Percentiles rank a stretch among this genome's conserved stretches.
Evolutionary conservation across 2,329 filamentous ascomycete genomes (phyloP).

Genomic region (Ophiocordyceps australis): DNA sequence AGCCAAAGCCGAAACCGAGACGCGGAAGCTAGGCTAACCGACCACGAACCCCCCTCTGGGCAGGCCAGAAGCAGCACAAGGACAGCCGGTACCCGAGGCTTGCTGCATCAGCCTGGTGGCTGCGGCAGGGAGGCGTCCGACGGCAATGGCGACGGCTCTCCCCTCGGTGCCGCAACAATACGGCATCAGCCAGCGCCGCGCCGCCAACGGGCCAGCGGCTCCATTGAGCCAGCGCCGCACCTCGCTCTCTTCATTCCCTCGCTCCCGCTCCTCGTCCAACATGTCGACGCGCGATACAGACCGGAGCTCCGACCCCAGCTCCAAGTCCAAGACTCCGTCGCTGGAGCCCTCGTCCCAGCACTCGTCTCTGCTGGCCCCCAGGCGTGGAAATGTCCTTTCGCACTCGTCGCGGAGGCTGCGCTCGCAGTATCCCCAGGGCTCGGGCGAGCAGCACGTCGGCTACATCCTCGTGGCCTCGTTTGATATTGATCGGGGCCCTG

Average conservation of each 20-base stretch:
- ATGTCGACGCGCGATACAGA: slow-evolving; percentile 36
- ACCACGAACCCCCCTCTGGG: no score
- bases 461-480: slow-evolving; percentile 97
- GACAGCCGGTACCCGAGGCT: no score
- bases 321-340: slow-evolving; percentile 40
- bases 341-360: slow-evolving; percentile 42
- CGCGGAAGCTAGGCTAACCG: no score
- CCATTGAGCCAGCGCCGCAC: slow-evolving; percentile 23
- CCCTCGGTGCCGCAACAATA: slow-evolving; percentile 22
- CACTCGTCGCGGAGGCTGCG: slow-evolving; percentile 39
- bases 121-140: no score
- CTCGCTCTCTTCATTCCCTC: slow-evolving; percentile 47
- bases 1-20: no score
- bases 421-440: slow-evolving; percentile 59
- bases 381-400: slow-evolving; percentile 29
- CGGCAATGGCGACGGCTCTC: slow-evolving; percentile 21
- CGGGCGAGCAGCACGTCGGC: slow-evolving; percentile 84
- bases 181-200: slow-evolving; percentile 15
- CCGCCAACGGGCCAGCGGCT: no score
- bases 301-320: slow-evolving; percentile 38
- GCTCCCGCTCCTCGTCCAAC: slow-evolving; percentile 37
- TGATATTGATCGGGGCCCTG: slow-evolving; percentile 84
- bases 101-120: no score
- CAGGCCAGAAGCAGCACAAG: no score
- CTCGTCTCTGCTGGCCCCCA: slow-evolving; percentile 35